A percentile compares a stretch with the other conserved stretches of the same genome.
Conservation (phyloP, 2,329 filamentous ascomycete species). For the Monilinia laxa region DNA sequence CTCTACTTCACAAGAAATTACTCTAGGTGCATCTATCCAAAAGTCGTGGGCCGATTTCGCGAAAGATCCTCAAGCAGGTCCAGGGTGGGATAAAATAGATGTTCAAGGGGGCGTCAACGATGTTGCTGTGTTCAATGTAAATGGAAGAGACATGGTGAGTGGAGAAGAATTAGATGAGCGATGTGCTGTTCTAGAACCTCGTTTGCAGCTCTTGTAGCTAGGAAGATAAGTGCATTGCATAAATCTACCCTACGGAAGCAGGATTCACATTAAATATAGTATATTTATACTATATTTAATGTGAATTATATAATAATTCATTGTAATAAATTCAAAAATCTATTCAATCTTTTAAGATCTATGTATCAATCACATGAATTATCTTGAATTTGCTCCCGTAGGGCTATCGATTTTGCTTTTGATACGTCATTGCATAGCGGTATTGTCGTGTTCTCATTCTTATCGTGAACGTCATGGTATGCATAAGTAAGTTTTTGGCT, state of each 20-base stretch:
- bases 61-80: conserved; percentile 4
- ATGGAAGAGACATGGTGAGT: neutral
- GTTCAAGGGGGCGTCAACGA: neutral
- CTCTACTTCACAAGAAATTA: neutral
- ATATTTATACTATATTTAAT: too few species aligned
- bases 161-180: neutral
- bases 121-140: conserved; percentile 2
- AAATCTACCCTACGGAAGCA: too few species aligned
- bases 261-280: too few species aligned
- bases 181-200: neutral
- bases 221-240: neutral
- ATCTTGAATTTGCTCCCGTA: too few species aligned
- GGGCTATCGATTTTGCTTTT: neutral
- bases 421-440: neutral
- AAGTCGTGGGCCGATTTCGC: conserved; percentile 18
- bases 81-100: neutral
- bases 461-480: neutral
- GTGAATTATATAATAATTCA: too few species aligned
- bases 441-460: neutral
- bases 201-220: neutral
- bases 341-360: too few species aligned
- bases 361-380: too few species aligned
- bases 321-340: too few species aligned
- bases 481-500: neutral
- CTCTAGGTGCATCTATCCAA: conserved; percentile 5